Evolutionary conservation across 306 rosid species (phyloP).

Genomic region (Cercis canadensis): DNA sequence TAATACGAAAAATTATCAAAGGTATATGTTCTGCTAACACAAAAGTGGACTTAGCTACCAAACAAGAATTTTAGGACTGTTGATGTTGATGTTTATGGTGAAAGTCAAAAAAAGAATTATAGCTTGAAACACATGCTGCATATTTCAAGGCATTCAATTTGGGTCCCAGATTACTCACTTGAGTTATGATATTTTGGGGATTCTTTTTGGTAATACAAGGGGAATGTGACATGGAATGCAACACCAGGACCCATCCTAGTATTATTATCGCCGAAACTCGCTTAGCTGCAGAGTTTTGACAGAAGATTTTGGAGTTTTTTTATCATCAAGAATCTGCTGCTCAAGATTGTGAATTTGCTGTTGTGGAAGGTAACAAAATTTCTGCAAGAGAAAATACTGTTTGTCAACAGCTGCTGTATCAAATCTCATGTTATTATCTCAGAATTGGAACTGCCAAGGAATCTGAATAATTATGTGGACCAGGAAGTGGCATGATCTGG

Average conservation of each 20-base stretch:
- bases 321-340: slow-evolving; percentile 32
- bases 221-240: slow-evolving; percentile 32
- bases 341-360: slow-evolving; percentile 32
- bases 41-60: slow-evolving; percentile 42
- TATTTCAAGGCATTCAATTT: slow-evolving; percentile 34
- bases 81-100: slow-evolving; percentile 42
- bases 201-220: slow-evolving; percentile 28
- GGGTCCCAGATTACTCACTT: no score
- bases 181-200: no score
- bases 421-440: slow-evolving; percentile 17
- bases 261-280: not conserved
- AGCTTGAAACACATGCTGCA: slow-evolving; percentile 39
- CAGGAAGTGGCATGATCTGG: slow-evolving; percentile 42
- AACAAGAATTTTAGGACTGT: slow-evolving; percentile 35
- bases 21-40: slow-evolving; percentile 19
- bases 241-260: slow-evolving; percentile 9
- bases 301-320: slow-evolving; percentile 20
- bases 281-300: not conserved
- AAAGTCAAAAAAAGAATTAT: slow-evolving; percentile 42
- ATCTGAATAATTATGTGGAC: slow-evolving; percentile 37
- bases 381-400: slow-evolving; percentile 17
- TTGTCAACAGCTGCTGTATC: slow-evolving; percentile 23
- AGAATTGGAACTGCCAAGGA: slow-evolving; percentile 33
- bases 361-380: slow-evolving; percentile 32
- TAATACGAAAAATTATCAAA: slow-evolving; percentile 36